A percentile compares a stretch with the other conserved stretches of the same genome.
Conservation (phyloP, 768 basidiomycete genomes). For the Mycena rosella region DNA sequence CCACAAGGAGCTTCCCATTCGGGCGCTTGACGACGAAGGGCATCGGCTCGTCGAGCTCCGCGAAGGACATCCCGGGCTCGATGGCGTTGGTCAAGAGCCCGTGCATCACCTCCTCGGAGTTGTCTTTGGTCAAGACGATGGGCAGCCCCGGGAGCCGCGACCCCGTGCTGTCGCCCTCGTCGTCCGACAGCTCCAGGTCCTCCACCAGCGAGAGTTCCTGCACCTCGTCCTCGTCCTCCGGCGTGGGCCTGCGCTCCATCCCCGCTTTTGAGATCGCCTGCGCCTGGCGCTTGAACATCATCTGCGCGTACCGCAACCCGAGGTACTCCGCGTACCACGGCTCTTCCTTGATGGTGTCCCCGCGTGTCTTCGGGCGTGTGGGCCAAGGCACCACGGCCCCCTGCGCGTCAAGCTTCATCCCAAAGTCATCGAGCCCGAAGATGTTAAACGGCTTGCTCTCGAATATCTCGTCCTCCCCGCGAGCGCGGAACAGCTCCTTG, state of each 20-base stretch:
- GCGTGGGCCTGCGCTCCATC: neutral
- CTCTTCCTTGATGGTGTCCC: conserved; percentile 4
- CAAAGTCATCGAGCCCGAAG: conserved; percentile 18
- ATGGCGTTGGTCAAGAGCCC: neutral
- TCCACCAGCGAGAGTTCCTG: neutral
- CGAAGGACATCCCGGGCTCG: neutral
- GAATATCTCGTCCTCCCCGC: conserved; percentile 5
- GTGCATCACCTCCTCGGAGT: neutral
- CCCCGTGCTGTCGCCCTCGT: too few species aligned
- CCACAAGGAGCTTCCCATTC: neutral
- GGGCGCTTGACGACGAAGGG: neutral
- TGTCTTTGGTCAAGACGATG: neutral
- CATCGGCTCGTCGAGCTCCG: neutral
- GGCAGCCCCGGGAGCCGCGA: neutral
- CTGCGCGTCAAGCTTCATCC: conserved; percentile 5
- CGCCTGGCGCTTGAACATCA: neutral
- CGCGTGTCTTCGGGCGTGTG: neutral
- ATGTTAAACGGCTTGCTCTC: neutral
- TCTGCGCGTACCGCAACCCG: neutral
- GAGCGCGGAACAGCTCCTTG: conserved; percentile 2
- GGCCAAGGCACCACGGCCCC: conserved; percentile 19
- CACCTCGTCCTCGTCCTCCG: neutral
- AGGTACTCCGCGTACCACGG: conserved; percentile 17
- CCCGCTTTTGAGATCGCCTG: neutral
- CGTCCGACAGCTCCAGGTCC: neutral